These are phyloP conservation scores for Boletus bicolor DNA, from an alignment of 768 basidiomycete species.

Conservation along the genomic window DNA sequence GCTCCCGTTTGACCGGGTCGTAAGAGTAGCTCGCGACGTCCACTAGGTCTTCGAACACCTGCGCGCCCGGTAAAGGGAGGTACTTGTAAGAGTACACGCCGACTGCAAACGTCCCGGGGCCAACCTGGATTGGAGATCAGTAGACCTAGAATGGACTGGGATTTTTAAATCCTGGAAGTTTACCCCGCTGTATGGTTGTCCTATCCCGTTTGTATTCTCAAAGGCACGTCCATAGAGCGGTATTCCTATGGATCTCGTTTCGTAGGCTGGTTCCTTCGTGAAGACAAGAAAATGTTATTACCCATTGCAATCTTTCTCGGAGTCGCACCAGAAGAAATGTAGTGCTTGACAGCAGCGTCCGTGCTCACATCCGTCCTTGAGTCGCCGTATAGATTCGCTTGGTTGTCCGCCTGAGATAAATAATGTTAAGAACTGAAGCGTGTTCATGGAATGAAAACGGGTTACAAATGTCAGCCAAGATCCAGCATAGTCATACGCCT, in stretches of 20 bases:
- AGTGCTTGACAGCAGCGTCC: slow-evolving; percentile 62
- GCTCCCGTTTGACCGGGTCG: slow-evolving; percentile 58
- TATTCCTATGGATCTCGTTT: slow-evolving; percentile 43
- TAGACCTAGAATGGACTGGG: background rate
- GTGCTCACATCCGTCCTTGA: slow-evolving; percentile 61
- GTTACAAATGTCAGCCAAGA: slow-evolving; percentile 64
- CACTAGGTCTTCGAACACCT: slow-evolving; percentile 61
- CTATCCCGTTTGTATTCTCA: slow-evolving; percentile 64
- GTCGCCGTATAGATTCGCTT: slow-evolving; percentile 70
- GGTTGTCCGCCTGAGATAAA: slow-evolving; percentile 41
- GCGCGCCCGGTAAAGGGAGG: slow-evolving; percentile 61
- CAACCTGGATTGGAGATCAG: slow-evolving; percentile 43
- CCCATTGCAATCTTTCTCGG: slow-evolving; percentile 66
- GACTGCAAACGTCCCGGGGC: slow-evolving; percentile 49
- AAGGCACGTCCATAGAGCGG: slow-evolving; percentile 82
- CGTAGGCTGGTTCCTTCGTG: background rate
- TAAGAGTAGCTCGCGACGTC: slow-evolving; percentile 80
- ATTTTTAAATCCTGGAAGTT: slow-evolving; percentile 10
- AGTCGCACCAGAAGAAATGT: slow-evolving; percentile 57
- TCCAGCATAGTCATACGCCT: slow-evolving; percentile 78
- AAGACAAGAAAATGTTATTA: slow-evolving; percentile 16
- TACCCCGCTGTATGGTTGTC: slow-evolving; percentile 65
- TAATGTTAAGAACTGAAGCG: background rate
- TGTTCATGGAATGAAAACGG: slow-evolving; percentile 28
- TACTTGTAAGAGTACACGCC: slow-evolving; percentile 64